Percentiles rank a stretch among this genome's conserved stretches.
Conservation (phyloP, 805 yeast species). For the Yarrowia sp. region DNA sequence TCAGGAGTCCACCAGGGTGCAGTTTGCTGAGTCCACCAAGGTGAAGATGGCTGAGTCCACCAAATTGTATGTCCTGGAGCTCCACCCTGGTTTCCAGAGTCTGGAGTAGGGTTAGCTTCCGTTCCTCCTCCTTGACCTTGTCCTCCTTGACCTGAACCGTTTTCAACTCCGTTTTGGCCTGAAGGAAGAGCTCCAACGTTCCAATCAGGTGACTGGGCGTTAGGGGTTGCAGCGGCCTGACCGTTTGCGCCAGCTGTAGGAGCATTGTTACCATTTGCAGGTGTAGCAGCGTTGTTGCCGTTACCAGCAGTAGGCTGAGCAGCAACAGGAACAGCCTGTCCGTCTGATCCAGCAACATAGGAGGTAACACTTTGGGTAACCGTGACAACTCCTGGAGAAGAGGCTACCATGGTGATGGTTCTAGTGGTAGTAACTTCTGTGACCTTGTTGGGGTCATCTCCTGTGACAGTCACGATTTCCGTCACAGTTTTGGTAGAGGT, state of each 20-base stretch:
- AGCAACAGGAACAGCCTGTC: neutral
- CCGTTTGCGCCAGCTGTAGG: neutral
- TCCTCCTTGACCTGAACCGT: too few species aligned
- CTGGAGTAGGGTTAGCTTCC: neutral
- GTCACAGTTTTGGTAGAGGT: neutral
- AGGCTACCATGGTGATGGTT: neutral
- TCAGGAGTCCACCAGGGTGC: conserved; percentile 15
- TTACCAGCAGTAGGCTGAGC: too few species aligned
- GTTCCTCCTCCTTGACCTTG: too few species aligned
- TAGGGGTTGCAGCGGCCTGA: too few species aligned
- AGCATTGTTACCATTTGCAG: neutral
- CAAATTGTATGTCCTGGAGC: neutral
- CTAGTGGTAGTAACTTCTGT: neutral
- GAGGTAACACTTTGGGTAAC: neutral
- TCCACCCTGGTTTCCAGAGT: too few species aligned
- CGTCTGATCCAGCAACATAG: neutral
- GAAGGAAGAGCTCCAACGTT: neutral
- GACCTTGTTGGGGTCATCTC: neutral
- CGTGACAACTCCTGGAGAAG: neutral
- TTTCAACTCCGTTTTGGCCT: neutral
- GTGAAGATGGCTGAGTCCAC: neutral
- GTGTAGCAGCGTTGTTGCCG: neutral
- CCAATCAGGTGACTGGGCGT: neutral
- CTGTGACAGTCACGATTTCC: neutral
- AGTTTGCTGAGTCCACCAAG: conserved; percentile 3